Base-by-base conservation (phyloP, 805 yeast species). In the Brettanomyces nanus region DNA sequence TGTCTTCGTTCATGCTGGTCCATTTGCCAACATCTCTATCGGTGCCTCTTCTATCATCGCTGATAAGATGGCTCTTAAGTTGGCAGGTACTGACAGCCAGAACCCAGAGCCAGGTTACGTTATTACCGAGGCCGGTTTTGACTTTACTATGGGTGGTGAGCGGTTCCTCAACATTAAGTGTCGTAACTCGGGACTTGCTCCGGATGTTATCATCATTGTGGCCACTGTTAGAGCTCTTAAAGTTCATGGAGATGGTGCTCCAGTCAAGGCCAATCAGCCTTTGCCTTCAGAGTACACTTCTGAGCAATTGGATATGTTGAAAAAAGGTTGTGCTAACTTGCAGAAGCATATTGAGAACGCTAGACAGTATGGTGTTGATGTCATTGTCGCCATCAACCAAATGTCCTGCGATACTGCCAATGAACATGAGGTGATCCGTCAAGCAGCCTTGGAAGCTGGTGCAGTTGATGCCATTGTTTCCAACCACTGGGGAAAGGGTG, bases 61-160 rank as follows among this genome's bases (percentile, higher is more conserved):
- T 40, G 98, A 90, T 60, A 79, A 79, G 59, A 75, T 90, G 63
- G 98, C 95, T 4, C 71, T 90, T 56, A 87, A 90, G 65, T 75
- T 90, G 50, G 87, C 95, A 14, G 92, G 92, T 51, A 67, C 75
- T 26, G 71, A 69, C 37, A 63, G 67, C 30, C 56, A 48, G 43
- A 49, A 49, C 32, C 53, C 52, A 65, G 44, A 77, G 38, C 67
- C 69, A 44, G 97, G 97, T 48, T 90, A 75, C 57, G 97, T 87
- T 39, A 85, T 90, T 44, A 90, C 98, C 36, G 98, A 90, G 63
- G 97, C 97, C 28, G 98, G 98, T 37, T 90, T 90, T 65, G 97
- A 90, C 63, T 90, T 92, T 70, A 90, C 97, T 35, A 90, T 90
- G 97, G 98, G 98, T 48, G 97, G 97, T 51, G 98, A 90, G 69